Base-by-base conservation (phyloP, 1,284 basidiomycete genomes). In the Austroboletus novae-zelandiae region DNA sequence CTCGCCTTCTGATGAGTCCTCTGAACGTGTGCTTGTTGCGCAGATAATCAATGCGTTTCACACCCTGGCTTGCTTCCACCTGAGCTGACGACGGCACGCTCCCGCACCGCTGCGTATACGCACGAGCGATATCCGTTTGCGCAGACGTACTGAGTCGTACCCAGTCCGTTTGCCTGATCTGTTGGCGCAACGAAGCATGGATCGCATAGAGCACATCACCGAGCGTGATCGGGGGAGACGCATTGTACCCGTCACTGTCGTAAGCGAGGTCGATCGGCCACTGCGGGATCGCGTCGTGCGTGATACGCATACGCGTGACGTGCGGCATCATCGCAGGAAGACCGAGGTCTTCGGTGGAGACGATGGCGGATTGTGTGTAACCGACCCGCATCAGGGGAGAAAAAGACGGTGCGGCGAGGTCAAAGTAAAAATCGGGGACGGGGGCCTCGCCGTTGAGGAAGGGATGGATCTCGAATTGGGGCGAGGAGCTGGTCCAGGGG, bases 261-360 rank as follows among this genome's bases (percentile, higher is more conserved):
- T 70, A 76, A 50, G 72, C 65, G 49, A 89, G 62, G 48, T 77
- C 74, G 49, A 87, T 73, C 15, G 82, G 79, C 85, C 84, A 88
- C 30, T 79, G 63, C 0, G 81, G 79, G 39, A 84, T 70, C 9
- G 63, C 56, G 49, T 86, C 80, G 61, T 78, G 82, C 0, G 74
- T 62, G 60, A 89, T 80, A 11, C 75, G 74, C 58, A 88, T 74
- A 36, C 70, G 73, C n/a, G 73, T 76, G 45, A 81, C 66, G 4
- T 76, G 66, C 0, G 86, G 86, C 58, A 77, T 69, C 15, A 82
- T 84, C 23, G 83, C 84, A 11, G 74, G 69, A 59, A 82, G 71
- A 4, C 55, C 55, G 17, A 84, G 67, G 37, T 82, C 76, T 1
- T 79, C 74, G 0, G 56, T 45, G 2, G 72, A 60, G 5, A 83